Evolutionary conservation across 352 stramenopile species (phyloP).

Genomic region (Globisporangium carolinianum): DNA sequence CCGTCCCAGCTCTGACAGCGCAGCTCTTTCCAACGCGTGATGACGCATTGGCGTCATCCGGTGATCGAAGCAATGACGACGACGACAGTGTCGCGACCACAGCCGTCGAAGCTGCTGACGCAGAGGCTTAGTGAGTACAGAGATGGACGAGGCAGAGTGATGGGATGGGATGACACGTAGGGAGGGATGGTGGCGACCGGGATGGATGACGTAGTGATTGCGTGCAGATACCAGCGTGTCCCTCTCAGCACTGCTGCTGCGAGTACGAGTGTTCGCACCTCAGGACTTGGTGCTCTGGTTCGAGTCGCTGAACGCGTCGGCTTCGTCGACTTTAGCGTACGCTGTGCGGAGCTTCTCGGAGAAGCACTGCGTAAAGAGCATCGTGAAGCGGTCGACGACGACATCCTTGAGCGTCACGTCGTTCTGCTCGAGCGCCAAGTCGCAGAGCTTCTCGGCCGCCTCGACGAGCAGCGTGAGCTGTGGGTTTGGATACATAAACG

Average conservation of each 20-base stretch:
- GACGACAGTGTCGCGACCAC: too few relatives aligned
- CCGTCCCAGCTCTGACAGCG: slow-evolving; percentile 7
- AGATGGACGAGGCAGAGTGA: too few relatives aligned
- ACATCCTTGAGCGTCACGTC: slow-evolving; percentile 70
- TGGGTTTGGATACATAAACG: slow-evolving; percentile 1
- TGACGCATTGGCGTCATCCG: too few relatives aligned
- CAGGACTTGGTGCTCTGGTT: slow-evolving; percentile 18
- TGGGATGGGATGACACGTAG: too few relatives aligned
- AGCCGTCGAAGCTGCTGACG: too few relatives aligned
- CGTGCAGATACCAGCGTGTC: too few relatives aligned
- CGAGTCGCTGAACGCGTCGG: slow-evolving; percentile 22
- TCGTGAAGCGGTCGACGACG: slow-evolving; percentile 51
- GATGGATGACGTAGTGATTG: too few relatives aligned
- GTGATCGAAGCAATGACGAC: too few relatives aligned
- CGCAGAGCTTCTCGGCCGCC: slow-evolving; percentile 60
- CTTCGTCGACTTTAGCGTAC: slow-evolving; percentile 62
- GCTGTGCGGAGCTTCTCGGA: slow-evolving; percentile 50
- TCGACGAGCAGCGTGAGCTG: slow-evolving; percentile 52
- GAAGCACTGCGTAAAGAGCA: slow-evolving; percentile 75
- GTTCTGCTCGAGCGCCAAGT: slow-evolving; percentile 69
- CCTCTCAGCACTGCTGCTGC: neutral
- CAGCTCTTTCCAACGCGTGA: too few relatives aligned
- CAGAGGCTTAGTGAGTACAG: too few relatives aligned
- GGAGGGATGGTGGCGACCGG: too few relatives aligned
- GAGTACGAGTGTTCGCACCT: neutral